Conservation (phyloP, 2,329 filamentous ascomycete genomes). For the Zymoseptoria brevis region DNA sequence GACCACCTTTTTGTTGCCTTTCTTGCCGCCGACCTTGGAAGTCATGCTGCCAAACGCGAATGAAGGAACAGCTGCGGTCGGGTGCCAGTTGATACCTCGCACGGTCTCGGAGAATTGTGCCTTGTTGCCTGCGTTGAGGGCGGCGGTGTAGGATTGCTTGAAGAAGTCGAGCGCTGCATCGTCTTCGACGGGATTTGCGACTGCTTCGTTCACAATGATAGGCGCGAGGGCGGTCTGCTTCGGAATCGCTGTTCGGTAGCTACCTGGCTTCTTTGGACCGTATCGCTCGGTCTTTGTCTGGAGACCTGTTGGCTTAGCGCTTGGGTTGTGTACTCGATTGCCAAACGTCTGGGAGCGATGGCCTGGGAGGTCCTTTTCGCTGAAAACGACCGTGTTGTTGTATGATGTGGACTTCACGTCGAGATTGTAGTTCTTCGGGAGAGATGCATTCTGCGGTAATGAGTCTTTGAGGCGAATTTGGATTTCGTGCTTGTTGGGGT, state of each 20-base stretch:
- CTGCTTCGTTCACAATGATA: constrained; percentile 66
- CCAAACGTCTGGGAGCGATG: constrained; percentile 15
- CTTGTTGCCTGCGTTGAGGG: constrained; percentile 40
- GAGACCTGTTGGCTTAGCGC: constrained; percentile 16
- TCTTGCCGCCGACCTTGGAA: constrained; percentile 22
- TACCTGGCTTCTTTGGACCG: constrained; percentile 18
- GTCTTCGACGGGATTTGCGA: constrained; percentile 61
- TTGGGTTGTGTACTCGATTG: constrained; percentile 10
- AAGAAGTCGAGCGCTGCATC: constrained; percentile 55
- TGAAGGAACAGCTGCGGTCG: constrained; percentile 24
- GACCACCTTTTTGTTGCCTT: constrained; percentile 38
- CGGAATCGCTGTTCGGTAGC: constrained; percentile 33
- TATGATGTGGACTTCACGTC: constrained; percentile 60
- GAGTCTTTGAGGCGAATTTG: constrained; percentile 58
- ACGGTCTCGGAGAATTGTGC: constrained; percentile 38
- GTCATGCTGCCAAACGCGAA: constrained; percentile 29
- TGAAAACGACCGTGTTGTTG: constrained; percentile 84
- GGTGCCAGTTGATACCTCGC: constrained; percentile 8
- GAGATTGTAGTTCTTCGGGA: constrained; percentile 86
- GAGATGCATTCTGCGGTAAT: constrained; percentile 57
- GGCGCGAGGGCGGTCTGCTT: constrained; percentile 73
- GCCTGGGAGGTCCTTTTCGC: constrained; percentile 82
- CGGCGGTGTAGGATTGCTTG: constrained; percentile 18
- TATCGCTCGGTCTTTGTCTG: constrained; percentile 16
- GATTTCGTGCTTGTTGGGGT: constrained; percentile 39